phyloP scores from a whole-genome alignment of 2,329 filamentous ascomycete genomes.

The Aspergillus hortae region DNA sequence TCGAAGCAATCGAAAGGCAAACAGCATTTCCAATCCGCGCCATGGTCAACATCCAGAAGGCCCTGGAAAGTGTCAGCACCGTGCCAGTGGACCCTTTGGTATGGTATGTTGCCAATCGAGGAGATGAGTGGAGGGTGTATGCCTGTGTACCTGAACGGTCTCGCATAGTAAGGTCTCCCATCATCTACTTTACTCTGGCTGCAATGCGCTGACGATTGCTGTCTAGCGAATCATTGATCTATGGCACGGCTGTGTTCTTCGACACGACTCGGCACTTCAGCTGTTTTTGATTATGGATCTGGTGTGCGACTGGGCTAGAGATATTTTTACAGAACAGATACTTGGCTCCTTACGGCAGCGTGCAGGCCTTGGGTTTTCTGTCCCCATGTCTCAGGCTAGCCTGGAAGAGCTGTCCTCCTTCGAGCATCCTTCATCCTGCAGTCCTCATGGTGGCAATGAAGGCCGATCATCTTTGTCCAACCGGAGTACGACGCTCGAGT shows the following conservation, averaged over 20 bases:
- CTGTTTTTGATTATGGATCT: slow-evolving; percentile 4
- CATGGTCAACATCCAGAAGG: neutral
- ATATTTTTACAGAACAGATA: slow-evolving; percentile 4
- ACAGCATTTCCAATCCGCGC: slow-evolving; percentile 4
- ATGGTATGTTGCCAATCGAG: slow-evolving; percentile 4
- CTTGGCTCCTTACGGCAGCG: neutral
- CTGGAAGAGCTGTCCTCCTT: neutral
- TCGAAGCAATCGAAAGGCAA: slow-evolving; percentile 5
- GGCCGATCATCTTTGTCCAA: neutral
- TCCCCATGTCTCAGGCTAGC: neutral
- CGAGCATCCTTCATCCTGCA: neutral
- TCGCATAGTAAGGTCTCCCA: slow-evolving; percentile 1
- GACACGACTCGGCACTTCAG: slow-evolving; percentile 4
- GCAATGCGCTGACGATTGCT: neutral
- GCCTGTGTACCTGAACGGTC: slow-evolving; percentile 2
- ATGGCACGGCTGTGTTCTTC: slow-evolving; percentile 5
- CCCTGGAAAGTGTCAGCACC: neutral
- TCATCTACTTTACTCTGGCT: neutral
- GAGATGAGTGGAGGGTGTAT: slow-evolving; percentile 7
- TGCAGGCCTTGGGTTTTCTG: neutral
- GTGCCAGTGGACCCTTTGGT: neutral
- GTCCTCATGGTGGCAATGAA: neutral
- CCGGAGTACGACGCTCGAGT: neutral
- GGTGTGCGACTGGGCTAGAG: slow-evolving; percentile 4
- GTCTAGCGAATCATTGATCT: slow-evolving; percentile 3